Base-by-base conservation (phyloP, 2,329 filamentous ascomycete species). In the Huntiella omanensis region DNA sequence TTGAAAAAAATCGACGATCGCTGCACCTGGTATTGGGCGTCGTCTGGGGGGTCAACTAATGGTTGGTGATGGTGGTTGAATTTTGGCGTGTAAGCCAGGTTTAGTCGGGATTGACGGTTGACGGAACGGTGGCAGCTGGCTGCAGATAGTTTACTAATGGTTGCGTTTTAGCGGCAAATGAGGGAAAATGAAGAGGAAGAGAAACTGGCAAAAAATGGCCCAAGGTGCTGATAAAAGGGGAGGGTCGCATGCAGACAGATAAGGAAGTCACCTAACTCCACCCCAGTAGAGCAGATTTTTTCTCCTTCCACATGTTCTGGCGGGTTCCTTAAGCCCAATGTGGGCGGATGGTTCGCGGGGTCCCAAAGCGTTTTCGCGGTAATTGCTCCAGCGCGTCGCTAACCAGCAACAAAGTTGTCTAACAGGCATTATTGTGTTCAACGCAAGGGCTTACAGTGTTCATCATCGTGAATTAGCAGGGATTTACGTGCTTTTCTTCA, bases 51-150 rank as follows among this genome's bases (percentile, higher is more conserved):
- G 12, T 13, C 11, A 37, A 22, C 43, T 47, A 8, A 10, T 33
- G 15, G 45, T 45, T 47, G 48, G 40, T 49, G 47, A 49, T 49
- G 35, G 45, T 50, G 41, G 43, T 49, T 28, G 22, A 38, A 43
- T 46, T 43, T 46, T 41, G 36, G 48, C 38, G 48, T 43, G 37
- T 45, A 46, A 41, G 39, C 19, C 33, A 46, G 34, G 39, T 44
- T 39, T 46, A 35, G 8, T 28, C 8, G 44, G 44, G 40, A 32
- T 40, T 32, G 36, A 36, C 28, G 15, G 19, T 40, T 32, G 36
- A 36, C 28, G 15, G 19, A 42, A 19, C 43, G 16, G 22, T 28
- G 19, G 22, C n/a, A 39, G 22, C 22, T 13, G 17, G 33, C 34
- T 16, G 28, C 28, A 35, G 40, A 33, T 37, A 32, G 37, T 28